Conservation (phyloP, 305 asterid species). For the Fraxinus ornus region DNA sequence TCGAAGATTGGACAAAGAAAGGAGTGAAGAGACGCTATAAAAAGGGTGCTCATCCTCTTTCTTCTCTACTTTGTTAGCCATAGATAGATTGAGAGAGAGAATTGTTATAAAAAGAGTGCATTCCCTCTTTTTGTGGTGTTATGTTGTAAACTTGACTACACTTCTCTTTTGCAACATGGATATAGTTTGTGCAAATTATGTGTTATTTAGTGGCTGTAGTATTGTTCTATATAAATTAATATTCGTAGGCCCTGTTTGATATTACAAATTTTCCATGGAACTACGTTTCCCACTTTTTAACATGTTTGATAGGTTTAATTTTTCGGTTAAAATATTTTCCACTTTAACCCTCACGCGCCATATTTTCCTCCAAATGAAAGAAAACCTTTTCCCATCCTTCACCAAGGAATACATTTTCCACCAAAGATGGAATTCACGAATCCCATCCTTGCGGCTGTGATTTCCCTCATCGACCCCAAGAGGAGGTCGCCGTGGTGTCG, state of each 20-base stretch:
- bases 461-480: no score
- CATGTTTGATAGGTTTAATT: no score
- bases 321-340: no score
- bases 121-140: conserved; percentile 31
- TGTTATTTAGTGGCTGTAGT: not conserved
- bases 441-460: no score
- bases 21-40: conserved; percentile 86
- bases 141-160: conserved; percentile 59
- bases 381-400: no score
- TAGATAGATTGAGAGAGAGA: conserved; percentile 24
- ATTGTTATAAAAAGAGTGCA: conserved; percentile 4
- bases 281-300: no score
- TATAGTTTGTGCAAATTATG: conserved; percentile 38
- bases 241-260: not conserved
- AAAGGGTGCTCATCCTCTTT: conserved; percentile 97
- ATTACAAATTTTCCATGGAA: no score
- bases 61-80: conserved; percentile 56
- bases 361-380: no score
- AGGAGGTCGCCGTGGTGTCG: no score
- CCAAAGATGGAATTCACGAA: no score
- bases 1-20: conserved; percentile 57
- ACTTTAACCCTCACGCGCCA: no score
- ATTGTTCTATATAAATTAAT: not conserved
- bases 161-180: conserved; percentile 34
- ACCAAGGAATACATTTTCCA: no score